Percentiles rank a stretch among this genome's conserved stretches.
Evolutionary conservation across 2,329 filamentous ascomycete genomes (phyloP).

Genomic region (Talaromyces rugulosus): DNA sequence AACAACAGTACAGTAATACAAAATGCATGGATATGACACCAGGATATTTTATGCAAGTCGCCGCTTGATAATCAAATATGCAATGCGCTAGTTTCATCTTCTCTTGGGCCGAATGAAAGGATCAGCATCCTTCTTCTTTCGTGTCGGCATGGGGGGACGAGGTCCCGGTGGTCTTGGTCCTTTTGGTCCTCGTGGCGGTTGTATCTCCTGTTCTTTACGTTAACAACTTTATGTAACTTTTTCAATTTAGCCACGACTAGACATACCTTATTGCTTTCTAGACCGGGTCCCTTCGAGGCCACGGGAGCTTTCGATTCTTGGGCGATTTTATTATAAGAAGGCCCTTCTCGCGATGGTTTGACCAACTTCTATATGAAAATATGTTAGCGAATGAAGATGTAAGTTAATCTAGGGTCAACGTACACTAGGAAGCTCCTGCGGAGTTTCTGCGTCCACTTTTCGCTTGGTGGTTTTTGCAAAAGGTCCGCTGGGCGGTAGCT

Average conservation of each 20-base stretch:
- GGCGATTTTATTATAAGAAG: constrained; percentile 24
- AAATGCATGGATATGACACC: background rate
- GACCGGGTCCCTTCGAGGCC: constrained; percentile 13
- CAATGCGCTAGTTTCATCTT: constrained; percentile 16
- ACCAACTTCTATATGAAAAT: constrained; percentile 30
- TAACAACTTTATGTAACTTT: background rate
- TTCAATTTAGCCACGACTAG: constrained; percentile 5
- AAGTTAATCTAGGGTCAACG: background rate
- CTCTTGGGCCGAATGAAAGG: constrained; percentile 40
- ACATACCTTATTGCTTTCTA: constrained; percentile 18
- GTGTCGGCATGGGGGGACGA: constrained; percentile 28
- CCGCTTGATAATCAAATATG: background rate
- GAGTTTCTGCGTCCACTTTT: constrained; percentile 18
- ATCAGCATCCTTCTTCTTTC: constrained; percentile 37
- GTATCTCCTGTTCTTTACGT: constrained; percentile 7
- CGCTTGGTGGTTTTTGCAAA: constrained; percentile 18
- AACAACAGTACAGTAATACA: background rate
- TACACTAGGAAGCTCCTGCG: constrained; percentile 18
- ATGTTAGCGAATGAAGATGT: background rate
- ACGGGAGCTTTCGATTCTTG: constrained; percentile 15
- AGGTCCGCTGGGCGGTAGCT: constrained; percentile 20
- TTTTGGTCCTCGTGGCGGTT: constrained; percentile 14
- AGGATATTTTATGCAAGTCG: background rate
- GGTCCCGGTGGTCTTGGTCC: constrained; percentile 12
- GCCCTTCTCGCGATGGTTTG: constrained; percentile 36